A percentile compares a stretch with the other conserved stretches of the same genome.
Evolutionary conservation across 2,329 filamentous ascomycete species (phyloP).

Genomic region (Onygenales sp.): DNA sequence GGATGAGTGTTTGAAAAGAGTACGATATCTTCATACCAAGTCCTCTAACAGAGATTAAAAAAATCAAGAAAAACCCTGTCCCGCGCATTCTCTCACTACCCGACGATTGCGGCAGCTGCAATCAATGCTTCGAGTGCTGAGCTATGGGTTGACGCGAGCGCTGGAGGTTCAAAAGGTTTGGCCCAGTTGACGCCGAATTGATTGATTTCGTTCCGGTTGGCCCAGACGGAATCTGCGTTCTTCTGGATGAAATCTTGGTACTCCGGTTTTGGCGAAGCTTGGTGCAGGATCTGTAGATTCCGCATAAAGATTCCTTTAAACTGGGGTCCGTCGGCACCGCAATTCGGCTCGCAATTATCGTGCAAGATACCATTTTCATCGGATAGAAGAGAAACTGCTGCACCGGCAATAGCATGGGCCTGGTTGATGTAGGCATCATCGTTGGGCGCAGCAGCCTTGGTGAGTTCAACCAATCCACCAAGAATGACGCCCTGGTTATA

Average conservation of each 20-base stretch:
- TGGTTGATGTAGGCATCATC: slow-evolving; percentile 33
- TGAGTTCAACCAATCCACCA: slow-evolving; percentile 46
- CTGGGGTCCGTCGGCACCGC: slow-evolving; percentile 45
- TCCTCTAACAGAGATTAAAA: no score
- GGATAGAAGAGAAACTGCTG: slow-evolving; percentile 40
- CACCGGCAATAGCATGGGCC: slow-evolving; percentile 43
- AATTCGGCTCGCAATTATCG: slow-evolving; percentile 46
- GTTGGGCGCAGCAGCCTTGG: slow-evolving; percentile 27
- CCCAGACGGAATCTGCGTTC: slow-evolving; percentile 60
- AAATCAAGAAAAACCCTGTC: no score
- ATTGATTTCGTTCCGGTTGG: slow-evolving; percentile 41
- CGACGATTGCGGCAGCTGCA: slow-evolving; percentile 35
- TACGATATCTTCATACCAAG: no score
- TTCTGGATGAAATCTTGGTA: slow-evolving; percentile 48
- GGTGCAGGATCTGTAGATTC: slow-evolving; percentile 52
- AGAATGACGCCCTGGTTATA: slow-evolving; percentile 57
- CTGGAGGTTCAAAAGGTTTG: slow-evolving; percentile 44
- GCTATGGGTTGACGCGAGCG: slow-evolving; percentile 52
- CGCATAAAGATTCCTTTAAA: slow-evolving; percentile 66
- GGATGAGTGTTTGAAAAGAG: no score
- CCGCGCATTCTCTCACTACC: no score
- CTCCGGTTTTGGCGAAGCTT: slow-evolving; percentile 38
- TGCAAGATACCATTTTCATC: slow-evolving; percentile 41
- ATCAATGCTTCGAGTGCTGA: slow-evolving; percentile 59
- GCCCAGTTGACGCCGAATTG: slow-evolving; percentile 56